Evolutionary conservation across 2,329 filamentous ascomycete genomes (phyloP).

Genomic region (Rasamsonia emersonii): DNA sequence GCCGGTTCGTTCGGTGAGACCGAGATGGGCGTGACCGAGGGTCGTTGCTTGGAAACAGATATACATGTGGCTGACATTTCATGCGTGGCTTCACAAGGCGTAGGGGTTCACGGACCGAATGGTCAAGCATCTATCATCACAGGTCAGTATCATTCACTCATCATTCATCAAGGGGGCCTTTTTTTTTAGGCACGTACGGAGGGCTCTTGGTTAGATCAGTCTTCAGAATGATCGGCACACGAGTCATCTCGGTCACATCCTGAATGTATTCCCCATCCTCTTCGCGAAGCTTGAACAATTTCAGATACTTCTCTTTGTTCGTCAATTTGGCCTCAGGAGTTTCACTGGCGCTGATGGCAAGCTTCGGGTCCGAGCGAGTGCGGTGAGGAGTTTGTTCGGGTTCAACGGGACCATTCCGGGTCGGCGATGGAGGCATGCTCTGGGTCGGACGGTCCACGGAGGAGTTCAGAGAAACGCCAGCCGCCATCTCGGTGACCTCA

Average conservation of each 20-base stretch:
- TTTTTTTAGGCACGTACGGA: slow-evolving; percentile 73
- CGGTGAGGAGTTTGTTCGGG: slow-evolving; percentile 63
- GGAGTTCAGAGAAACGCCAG: slow-evolving; percentile 72
- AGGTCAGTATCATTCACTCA: slow-evolving; percentile 14
- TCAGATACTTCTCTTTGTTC: slow-evolving; percentile 95
- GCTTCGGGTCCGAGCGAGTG: slow-evolving; percentile 89
- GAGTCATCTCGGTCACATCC: slow-evolving; percentile 95
- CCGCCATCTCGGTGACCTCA: slow-evolving; percentile 82
- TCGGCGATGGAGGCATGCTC: slow-evolving; percentile 87
- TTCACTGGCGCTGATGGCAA: slow-evolving; percentile 58
- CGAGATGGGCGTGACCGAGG: too few species aligned
- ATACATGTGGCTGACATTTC: too few species aligned
- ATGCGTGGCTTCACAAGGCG: slow-evolving; percentile 40
- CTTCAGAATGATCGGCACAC: slow-evolving; percentile 96
- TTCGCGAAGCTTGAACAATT: slow-evolving; percentile 80
- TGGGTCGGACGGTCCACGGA: slow-evolving; percentile 76
- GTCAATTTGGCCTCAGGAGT: slow-evolving; percentile 69
- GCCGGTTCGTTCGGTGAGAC: slow-evolving; percentile 1
- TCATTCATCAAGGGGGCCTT: slow-evolving; percentile 2
- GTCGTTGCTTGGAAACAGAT: too few species aligned
- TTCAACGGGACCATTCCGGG: slow-evolving; percentile 57
- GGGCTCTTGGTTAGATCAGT: slow-evolving; percentile 98
- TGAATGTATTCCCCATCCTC: slow-evolving; percentile 95
- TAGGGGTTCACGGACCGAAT: slow-evolving; percentile 45
- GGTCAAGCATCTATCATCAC: slow-evolving; percentile 35